Evolutionary conservation across 2,329 filamentous ascomycete genomes (phyloP), one percentile per base, ranked within the genome.

Genomic region (Rhinocladiella similis): DNA sequence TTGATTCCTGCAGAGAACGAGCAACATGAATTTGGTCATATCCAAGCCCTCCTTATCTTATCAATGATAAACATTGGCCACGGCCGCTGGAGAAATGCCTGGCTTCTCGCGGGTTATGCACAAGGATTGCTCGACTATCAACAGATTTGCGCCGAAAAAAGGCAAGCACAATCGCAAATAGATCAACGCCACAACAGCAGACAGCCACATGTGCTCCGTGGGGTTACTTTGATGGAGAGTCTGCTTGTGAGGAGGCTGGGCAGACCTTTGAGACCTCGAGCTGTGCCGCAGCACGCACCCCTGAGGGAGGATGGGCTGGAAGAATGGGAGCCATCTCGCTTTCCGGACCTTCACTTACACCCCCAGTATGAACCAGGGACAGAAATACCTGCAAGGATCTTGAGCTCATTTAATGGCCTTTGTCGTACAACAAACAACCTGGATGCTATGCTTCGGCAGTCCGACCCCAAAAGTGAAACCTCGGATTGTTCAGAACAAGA

Each of bases 261-360:
- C 63, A 3, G 66, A 77, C 43, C 61, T 76, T 2, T 25, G 42
- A 12, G 13, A 41, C 20, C 67, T 78, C 25, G 78, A 79, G 9
- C 69, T 72, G n/a, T n/a, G n/a, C n/a, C n/a, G n/a, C n/a, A n/a
- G n/a, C n/a, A n/a, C n/a, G n/a, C n/a, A n/a, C n/a, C n/a, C 2
- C 72, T 88, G 2, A 77, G 83, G 22, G 85, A 89, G 68, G 84
- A 88, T 63, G 85, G 85, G 1, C 72, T 87, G 18, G 88, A 90
- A 65, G 87, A 90, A 72, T 90, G 87, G 87, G 84, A 88, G 62
- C 83, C 85, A 1, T 91, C n/a, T n/a, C n/a, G n/a, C n/a, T n/a
- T n/a, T n/a, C n/a, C n/a, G n/a, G n/a, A n/a, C n/a, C n/a, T n/a
- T n/a, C n/a, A n/a, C n/a, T n/a, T n/a, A n/a, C n/a, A n/a, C n/a